Evolutionary conservation across 2,329 filamentous ascomycete species (phyloP).

Genomic region (Aspergillus flavus): DNA sequence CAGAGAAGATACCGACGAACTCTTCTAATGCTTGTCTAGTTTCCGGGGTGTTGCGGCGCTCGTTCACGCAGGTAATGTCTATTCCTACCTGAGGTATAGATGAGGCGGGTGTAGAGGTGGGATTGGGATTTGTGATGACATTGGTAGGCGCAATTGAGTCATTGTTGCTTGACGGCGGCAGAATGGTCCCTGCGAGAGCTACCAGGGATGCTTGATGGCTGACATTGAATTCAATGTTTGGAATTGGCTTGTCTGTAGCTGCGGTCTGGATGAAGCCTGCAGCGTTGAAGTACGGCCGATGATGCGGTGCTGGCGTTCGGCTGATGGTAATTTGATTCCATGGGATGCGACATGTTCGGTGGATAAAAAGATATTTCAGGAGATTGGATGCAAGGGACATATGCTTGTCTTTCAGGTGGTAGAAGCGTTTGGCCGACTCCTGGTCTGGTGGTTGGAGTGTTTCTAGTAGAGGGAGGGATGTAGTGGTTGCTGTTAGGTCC

Average conservation of each 20-base stretch:
- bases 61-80: slow-evolving; percentile 65
- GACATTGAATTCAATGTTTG: slow-evolving; percentile 63
- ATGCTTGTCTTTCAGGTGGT: slow-evolving; percentile 58
- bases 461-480: slow-evolving; percentile 41
- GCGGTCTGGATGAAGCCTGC: slow-evolving; percentile 23
- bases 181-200: slow-evolving; percentile 55
- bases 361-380: slow-evolving; percentile 63
- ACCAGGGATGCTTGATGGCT: slow-evolving; percentile 66
- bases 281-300: slow-evolving; percentile 57
- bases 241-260: slow-evolving; percentile 10
- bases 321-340: slow-evolving; percentile 61
- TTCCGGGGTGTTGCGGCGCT: slow-evolving; percentile 54
- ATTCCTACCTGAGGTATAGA: slow-evolving; percentile 54
- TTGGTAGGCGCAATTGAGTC: not conserved
- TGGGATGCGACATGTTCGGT: slow-evolving; percentile 56
- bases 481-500: slow-evolving; percentile 31
- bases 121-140: slow-evolving; percentile 7
- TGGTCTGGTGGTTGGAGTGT: slow-evolving; percentile 53
- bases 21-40: slow-evolving; percentile 54
- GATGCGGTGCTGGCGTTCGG: slow-evolving; percentile 51
- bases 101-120: slow-evolving; percentile 10
- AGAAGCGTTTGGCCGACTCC: slow-evolving; percentile 51
- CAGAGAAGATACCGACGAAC: slow-evolving; percentile 62
- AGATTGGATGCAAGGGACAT: slow-evolving; percentile 65
- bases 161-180: slow-evolving; percentile 18